Conservation (phyloP, 805 yeast species). For the Candida namnaoensis region DNA sequence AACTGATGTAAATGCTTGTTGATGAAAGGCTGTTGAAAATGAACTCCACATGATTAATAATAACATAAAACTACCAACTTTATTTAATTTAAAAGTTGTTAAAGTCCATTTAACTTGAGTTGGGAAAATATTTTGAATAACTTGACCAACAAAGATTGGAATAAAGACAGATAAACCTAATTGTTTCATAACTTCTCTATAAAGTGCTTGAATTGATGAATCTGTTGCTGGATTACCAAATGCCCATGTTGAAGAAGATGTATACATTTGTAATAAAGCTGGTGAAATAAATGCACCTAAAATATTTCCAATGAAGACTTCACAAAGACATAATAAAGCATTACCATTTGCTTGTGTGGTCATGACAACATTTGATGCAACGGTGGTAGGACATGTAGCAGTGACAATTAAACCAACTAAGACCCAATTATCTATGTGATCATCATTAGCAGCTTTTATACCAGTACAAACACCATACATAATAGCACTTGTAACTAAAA, state of each 20-base stretch:
- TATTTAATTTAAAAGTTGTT: constrained; percentile 49
- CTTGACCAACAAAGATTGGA: constrained; percentile 86
- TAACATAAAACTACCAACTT: constrained; percentile 76
- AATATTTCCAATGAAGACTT: constrained; percentile 78
- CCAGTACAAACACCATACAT: constrained; percentile 70
- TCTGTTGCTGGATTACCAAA: constrained; percentile 77
- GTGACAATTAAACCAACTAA: constrained; percentile 77
- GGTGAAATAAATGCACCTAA: constrained; percentile 87
- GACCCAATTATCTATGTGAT: constrained; percentile 64
- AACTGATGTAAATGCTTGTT: constrained; percentile 66
- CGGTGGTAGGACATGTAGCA: constrained; percentile 87
- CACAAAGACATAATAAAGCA: constrained; percentile 68
- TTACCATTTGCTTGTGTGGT: constrained; percentile 82
- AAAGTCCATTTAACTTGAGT: constrained; percentile 53
- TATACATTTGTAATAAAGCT: constrained; percentile 69
- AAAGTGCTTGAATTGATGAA: constrained; percentile 44
- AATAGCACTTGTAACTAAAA: constrained; percentile 60
- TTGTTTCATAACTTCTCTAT: constrained; percentile 78
- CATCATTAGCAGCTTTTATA: constrained; percentile 47
- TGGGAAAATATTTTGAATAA: constrained; percentile 63
- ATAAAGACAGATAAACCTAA: constrained; percentile 77
- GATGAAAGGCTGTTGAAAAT: constrained; percentile 82
- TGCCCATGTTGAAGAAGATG: constrained; percentile 43
- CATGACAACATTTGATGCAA: constrained; percentile 89
- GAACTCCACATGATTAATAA: constrained; percentile 70